These are phyloP conservation scores for Trichoderma endophyticum DNA, from an alignment of 2,329 filamentous ascomycete genomes.

Conservation along the genomic window DNA sequence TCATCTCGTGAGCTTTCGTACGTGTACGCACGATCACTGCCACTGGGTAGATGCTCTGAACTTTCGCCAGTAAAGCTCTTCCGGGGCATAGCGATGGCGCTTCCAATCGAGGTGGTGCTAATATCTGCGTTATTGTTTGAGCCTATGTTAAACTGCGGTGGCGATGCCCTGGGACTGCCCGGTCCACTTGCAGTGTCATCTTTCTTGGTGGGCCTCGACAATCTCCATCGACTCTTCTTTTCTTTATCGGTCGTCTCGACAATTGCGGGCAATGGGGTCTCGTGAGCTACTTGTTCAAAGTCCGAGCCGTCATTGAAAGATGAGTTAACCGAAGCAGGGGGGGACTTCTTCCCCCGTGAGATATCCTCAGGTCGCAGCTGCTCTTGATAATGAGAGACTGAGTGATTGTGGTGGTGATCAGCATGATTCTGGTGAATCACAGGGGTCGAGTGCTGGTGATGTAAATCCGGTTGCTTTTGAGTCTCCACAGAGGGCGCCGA, in stretches of 20 bases:
- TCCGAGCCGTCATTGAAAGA: slow-evolving; percentile 80
- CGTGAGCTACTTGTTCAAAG: slow-evolving; percentile 64
- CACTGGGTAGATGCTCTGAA: slow-evolving; percentile 42
- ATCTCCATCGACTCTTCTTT: slow-evolving; percentile 68
- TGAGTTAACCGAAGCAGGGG: slow-evolving; percentile 73
- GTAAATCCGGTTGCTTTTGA: slow-evolving; percentile 21
- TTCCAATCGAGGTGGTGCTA: slow-evolving; percentile 67
- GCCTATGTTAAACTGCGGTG: slow-evolving; percentile 50
- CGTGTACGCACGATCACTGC: slow-evolving; percentile 41
- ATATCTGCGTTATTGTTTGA: slow-evolving; percentile 61
- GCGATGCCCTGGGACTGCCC: slow-evolving; percentile 38
- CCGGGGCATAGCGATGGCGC: slow-evolving; percentile 48
- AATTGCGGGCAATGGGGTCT: slow-evolving; percentile 38
- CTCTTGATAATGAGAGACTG: slow-evolving; percentile 43
- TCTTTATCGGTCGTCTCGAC: slow-evolving; percentile 51
- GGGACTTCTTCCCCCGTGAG: slow-evolving; percentile 67
- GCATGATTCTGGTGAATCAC: slow-evolving; percentile 23
- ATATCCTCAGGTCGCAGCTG: slow-evolving; percentile 45
- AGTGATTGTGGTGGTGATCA: slow-evolving; percentile 42
- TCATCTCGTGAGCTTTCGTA: slow-evolving; percentile 42
- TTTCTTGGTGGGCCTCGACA: slow-evolving; percentile 58
- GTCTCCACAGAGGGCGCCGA: slow-evolving; percentile 7
- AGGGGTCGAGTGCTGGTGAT: slow-evolving; percentile 21
- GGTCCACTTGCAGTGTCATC: slow-evolving; percentile 48
- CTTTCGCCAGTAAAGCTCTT: slow-evolving; percentile 53